A percentile compares a stretch with the other conserved stretches of the same genome.
These are phyloP conservation scores for Williopsis jadinii DNA, from an alignment of 1,139 yeast species.

Conservation along the genomic window DNA sequence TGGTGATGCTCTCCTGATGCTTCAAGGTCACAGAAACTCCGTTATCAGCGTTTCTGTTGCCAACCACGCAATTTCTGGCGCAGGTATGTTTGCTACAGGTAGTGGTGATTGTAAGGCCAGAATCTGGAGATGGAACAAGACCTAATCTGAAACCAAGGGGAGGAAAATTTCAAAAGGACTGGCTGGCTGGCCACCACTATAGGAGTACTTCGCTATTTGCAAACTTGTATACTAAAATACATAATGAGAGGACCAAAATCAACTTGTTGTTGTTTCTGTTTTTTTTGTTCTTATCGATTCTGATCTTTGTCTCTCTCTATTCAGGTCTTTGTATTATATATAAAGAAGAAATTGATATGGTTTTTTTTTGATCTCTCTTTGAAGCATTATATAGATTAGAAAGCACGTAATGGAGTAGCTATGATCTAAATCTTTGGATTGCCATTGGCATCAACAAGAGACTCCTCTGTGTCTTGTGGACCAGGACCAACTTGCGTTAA, in stretches of 20 bases:
- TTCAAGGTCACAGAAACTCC: conserved; percentile 95
- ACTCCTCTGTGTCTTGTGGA: conserved; percentile 52
- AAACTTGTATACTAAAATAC: too few species aligned
- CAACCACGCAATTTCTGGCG: conserved; percentile 61
- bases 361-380: too few species aligned
- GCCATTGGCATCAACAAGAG: conserved; percentile 46
- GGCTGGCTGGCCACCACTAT: conserved; percentile 11
- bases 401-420: too few species aligned
- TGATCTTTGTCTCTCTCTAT: too few species aligned
- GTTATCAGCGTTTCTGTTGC: conserved; percentile 94
- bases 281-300: too few species aligned
- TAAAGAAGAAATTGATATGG: too few species aligned
- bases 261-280: too few species aligned
- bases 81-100: conserved; percentile 88
- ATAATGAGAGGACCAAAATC: too few species aligned
- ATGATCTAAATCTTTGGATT: conserved; percentile 25
- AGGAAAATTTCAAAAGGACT: conserved; percentile 2
- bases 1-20: conserved; percentile 90
- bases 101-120: conserved; percentile 97
- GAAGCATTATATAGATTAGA: too few species aligned
- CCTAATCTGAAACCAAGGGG: conserved; percentile 5
- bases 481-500: conserved; percentile 85
- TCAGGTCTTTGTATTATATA: too few species aligned
- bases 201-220: not conserved
- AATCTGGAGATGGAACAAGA: conserved; percentile 58